Base-by-base conservation (phyloP, 148 eudicot genomes). In the Mesembryanthemum crystallinum region DNA sequence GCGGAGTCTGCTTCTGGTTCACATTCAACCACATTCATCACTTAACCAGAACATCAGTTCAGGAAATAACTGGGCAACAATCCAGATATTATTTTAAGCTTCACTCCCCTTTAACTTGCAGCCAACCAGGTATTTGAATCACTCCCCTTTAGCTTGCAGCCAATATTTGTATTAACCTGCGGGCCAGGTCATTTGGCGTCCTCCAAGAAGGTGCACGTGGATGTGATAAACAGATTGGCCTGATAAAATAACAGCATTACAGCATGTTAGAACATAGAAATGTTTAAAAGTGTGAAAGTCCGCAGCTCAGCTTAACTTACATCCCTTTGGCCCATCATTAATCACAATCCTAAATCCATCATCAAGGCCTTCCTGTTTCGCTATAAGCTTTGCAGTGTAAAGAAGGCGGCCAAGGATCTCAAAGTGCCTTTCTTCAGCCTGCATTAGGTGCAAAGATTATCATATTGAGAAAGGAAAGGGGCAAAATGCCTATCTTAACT, bases 141-240 rank as follows among this genome's bases (percentile, higher is more conserved):
- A 14, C n/a, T 69, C 67, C 33, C 45, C 74, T 69, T 21, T 47
- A 32, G 10, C 30, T 45, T 8, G 42, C 42, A 59, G 64, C 54
- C 23, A 13, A 45, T 28, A 49, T 52, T 35, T n/a, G 23, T 15
- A 66, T 87, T 90, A 94, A 80, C 98, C 98, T 47, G 97, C 90
- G 21, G 98, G 98, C 98, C 98, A 94, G 85, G 88, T 88, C 98
- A 94, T 90, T 76, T 91, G 94, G 51, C 98, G 91, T 76, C 97
- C 98, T 65, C 98, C 98, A 23, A 94, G 89, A 61, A 94, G 89
- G 82, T 94, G 98, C 76, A 94, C 71, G 27, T 94, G 98, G 75
- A 94, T 75, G 79, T 94, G 98, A 74, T 88, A 90, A 68, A 94
- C 97, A 67, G 98, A 91, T 91, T 94, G 97, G 63, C 94, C 98